A percentile compares a stretch with the other conserved stretches of the same genome.
Conservation (phyloP, 2,329 filamentous ascomycete genomes). For the Hypoxylon sp. region DNA sequence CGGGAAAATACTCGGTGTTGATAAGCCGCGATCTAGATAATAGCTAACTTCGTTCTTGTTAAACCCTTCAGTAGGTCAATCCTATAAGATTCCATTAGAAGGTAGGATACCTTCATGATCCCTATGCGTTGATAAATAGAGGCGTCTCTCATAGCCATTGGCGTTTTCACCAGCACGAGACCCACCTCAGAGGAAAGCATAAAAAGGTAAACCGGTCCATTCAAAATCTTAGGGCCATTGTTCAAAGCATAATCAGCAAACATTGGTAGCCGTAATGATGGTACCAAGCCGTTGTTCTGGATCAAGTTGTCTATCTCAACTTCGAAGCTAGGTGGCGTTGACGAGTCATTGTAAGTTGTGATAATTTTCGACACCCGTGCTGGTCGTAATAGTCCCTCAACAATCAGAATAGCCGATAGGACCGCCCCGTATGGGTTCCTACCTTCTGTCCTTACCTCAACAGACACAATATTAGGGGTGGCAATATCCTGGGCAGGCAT, state of each 20-base stretch:
- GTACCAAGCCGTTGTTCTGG: not conserved
- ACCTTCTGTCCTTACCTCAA: not conserved
- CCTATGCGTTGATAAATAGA: not conserved
- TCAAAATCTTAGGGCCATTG: too few relatives aligned
- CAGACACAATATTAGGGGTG: not conserved
- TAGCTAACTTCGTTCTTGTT: not conserved
- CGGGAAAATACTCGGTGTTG: not conserved
- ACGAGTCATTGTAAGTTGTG: not conserved
- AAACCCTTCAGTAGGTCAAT: not conserved
- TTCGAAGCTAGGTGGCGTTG: constrained; percentile 1
- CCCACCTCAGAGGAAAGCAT: constrained; percentile 1
- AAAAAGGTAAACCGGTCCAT: not conserved
- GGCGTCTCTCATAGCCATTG: constrained; percentile 1
- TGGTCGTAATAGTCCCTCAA: not conserved
- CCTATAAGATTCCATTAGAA: not conserved
- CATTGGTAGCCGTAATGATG: not conserved
- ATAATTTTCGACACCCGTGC: not conserved
- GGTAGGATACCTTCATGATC: not conserved
- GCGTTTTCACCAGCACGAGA: not conserved
- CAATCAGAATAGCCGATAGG: not conserved
- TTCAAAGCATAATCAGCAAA: not conserved
- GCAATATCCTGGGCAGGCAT: not conserved
- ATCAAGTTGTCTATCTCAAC: not conserved
- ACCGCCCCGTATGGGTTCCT: not conserved
- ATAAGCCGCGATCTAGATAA: not conserved